Base-by-base conservation (phyloP, 2,329 filamentous ascomycete genomes). In the Eutypella sp. region DNA sequence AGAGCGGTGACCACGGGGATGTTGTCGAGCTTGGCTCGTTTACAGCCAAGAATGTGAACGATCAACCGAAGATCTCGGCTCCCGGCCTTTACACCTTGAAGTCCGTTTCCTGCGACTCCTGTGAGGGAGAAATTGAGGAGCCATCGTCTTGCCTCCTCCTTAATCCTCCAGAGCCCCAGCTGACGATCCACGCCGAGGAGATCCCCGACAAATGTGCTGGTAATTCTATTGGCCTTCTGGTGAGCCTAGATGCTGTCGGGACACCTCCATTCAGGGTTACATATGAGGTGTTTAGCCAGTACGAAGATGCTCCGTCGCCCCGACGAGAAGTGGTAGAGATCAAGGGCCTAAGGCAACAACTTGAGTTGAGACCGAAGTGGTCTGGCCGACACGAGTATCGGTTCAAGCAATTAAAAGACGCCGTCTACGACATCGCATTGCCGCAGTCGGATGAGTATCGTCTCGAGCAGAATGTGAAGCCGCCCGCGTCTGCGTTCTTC, bases 181-280 rank as follows among this genome's bases (percentile, higher is more conserved):
- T 99, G 47, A 74, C 80, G 4, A 72, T 99, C 41, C 78, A 78
- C 25, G 76, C 82, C 6, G 87, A 95, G 56, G 85, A 90, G 51
- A 90, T 99, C 37, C 87, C 89, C 43, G 93, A 99, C 66, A 95
- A 95, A 63, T 99, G 93, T 64, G 92, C 91, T 29, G 90, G 91
- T 40, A 96, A 90, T 60, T 89, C 93, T 0, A 88, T 99, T 50
- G 93, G 93, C 34, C 77, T 99, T 45, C 81, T 86, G 10, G 88
- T 99, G 36, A 87, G 93, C 59, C 71, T 99, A 41, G 90, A 97
- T 62, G 75, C 99, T 33, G 86, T 92, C 23, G 93, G 93, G 49
- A 95, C 90, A 0, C 92, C 95, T 39, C 92, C 92, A 1, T 99
- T 99, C 68, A 73, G 75, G n/a, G 74, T 99, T 39, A 73, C 75